Evolutionary conservation across 768 basidiomycete genomes (phyloP).

Genomic region (Naganishia kalamii): DNA sequence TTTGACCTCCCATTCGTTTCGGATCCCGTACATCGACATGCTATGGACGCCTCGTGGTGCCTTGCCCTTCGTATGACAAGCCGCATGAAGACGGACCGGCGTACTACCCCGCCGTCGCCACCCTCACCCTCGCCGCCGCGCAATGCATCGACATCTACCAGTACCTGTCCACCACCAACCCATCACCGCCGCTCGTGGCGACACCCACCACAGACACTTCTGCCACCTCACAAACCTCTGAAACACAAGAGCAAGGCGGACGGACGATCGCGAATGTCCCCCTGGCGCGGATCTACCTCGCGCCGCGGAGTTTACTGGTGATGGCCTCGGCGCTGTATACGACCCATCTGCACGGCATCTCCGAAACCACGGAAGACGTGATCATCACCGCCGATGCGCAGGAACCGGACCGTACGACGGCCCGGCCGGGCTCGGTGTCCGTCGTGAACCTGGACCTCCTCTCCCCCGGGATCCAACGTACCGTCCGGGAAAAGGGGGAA

Average conservation of each 20-base stretch:
- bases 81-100: constrained; percentile 89
- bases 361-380: constrained; percentile 54
- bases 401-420: constrained; percentile 7
- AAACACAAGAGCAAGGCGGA: background rate
- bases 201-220: constrained; percentile 1
- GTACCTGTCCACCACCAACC: constrained; percentile 49
- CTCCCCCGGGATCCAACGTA: constrained; percentile 47
- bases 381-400: constrained; percentile 17
- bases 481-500: constrained; percentile 52
- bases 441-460: constrained; percentile 62
- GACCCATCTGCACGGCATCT: constrained; percentile 74
- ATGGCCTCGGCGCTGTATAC: constrained; percentile 65
- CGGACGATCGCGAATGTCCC: constrained; percentile 60
- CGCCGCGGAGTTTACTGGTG: constrained; percentile 78
- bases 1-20: background rate
- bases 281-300: constrained; percentile 66
- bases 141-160: constrained; percentile 74
- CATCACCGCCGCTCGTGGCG: constrained; percentile 36
- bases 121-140: constrained; percentile 81
- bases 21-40: background rate
- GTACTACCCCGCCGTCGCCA: constrained; percentile 80
- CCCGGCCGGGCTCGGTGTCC: constrained; percentile 23
- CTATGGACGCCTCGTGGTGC: too few species aligned
- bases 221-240: background rate
- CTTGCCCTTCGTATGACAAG: too few species aligned